A percentile compares a stretch with the other conserved stretches of the same genome.
Conservation (phyloP, 2,329 filamentous ascomycete species). For the Sclerotinia trifoliorum region DNA sequence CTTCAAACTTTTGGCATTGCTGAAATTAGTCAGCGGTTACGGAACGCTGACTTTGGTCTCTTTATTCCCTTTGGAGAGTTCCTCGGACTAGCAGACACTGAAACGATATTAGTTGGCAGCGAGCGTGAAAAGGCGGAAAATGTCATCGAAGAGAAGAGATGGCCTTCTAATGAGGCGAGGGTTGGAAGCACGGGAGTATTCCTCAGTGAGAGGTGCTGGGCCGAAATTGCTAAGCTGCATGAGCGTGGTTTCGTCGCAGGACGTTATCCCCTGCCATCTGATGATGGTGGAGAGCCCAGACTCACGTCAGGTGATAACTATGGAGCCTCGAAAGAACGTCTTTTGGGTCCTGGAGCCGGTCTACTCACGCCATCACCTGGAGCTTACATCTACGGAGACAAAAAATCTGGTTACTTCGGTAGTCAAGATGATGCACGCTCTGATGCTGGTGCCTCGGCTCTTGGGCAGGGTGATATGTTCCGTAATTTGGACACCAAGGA, state of each 20-base stretch:
- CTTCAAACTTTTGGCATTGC: slow-evolving; percentile 94
- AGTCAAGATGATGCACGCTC: slow-evolving; percentile 75
- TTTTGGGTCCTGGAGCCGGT: slow-evolving; percentile 48
- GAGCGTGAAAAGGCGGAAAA: slow-evolving; percentile 89
- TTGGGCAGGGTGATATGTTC: slow-evolving; percentile 96
- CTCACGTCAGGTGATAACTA: slow-evolving; percentile 59
- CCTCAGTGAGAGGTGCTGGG: slow-evolving; percentile 92
- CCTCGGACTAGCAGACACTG: slow-evolving; percentile 79
- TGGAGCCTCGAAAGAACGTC: slow-evolving; percentile 60
- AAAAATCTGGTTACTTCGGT: slow-evolving; percentile 78
- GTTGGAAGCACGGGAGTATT: slow-evolving; percentile 93
- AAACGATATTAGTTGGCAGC: slow-evolving; percentile 83
- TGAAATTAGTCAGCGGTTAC: slow-evolving; percentile 89
- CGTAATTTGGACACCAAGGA: slow-evolving; percentile 91
- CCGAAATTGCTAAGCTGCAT: slow-evolving; percentile 76
- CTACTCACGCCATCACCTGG: slow-evolving; percentile 54
- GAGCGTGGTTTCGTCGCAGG: slow-evolving; percentile 58
- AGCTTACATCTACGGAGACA: slow-evolving; percentile 68
- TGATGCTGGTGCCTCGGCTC: slow-evolving; percentile 87
- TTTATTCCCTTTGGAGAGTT: slow-evolving; percentile 97
- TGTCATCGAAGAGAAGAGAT: slow-evolving; percentile 87
- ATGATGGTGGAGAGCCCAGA: slow-evolving; percentile 60
- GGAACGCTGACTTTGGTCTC: slow-evolving; percentile 91
- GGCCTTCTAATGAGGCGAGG: slow-evolving; percentile 87
- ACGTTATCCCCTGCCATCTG: slow-evolving; percentile 55